These are phyloP conservation scores for Berberis vulgaris DNA, from an alignment of 164 flowering plant genomes.

Conservation along the genomic window DNA sequence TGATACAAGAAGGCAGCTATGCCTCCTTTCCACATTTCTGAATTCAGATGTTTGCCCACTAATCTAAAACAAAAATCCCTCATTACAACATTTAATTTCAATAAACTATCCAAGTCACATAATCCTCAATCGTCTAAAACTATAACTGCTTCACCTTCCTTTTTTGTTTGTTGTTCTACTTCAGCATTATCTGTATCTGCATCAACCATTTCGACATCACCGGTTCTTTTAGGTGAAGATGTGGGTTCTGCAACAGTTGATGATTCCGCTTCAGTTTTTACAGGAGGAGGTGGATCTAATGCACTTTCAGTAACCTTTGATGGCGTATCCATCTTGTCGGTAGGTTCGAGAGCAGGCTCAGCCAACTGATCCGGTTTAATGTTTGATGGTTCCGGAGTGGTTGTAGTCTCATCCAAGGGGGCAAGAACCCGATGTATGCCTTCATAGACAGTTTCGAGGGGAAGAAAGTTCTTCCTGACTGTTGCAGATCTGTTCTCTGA, in stretches of 20 bases:
- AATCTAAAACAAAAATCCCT: too few relatives aligned
- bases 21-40: too few relatives aligned
- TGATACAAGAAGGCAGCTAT: too few relatives aligned
- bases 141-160: constrained; percentile 18
- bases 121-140: constrained; percentile 31
- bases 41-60: too few relatives aligned
- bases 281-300: too few relatives aligned
- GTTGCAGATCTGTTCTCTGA: constrained; percentile 20
- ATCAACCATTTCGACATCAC: constrained; percentile 15
- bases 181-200: constrained; percentile 7
- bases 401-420: constrained; percentile 9
- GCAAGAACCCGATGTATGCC: constrained; percentile 32
- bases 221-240: background rate
- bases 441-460: constrained; percentile 28
- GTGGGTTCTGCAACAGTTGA: constrained; percentile 3
- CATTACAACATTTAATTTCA: too few relatives aligned
- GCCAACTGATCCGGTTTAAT: constrained; percentile 1
- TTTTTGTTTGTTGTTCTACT: constrained; percentile 8
- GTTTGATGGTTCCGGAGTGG: constrained; percentile 7
- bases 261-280: constrained; percentile 3
- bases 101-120: too few relatives aligned
- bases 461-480: constrained; percentile 27
- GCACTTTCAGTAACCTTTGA: constrained; percentile 6
- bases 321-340: constrained; percentile 2
- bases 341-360: constrained; percentile 5